Conservation (phyloP, 495 filamentous ascomycete genomes). For the Hyaloscypha variabilis region DNA sequence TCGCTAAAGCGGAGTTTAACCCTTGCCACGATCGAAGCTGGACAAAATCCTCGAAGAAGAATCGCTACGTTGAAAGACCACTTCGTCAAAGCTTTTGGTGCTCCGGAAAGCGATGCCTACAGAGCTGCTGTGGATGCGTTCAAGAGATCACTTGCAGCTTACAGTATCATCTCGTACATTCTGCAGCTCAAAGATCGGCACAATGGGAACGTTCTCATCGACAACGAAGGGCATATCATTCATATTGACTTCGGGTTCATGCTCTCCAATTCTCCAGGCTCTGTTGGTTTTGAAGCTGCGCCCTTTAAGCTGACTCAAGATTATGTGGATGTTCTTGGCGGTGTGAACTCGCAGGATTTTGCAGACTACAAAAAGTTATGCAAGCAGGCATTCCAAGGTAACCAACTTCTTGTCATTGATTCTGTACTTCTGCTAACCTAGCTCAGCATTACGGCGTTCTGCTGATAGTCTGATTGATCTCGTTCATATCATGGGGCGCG, state of each 20-base stretch:
- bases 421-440: conserved; percentile 11
- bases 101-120: conserved; percentile 62
- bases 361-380: conserved; percentile 69
- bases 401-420: conserved; percentile 28
- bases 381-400: conserved; percentile 75
- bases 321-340: conserved; percentile 75
- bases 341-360: conserved; percentile 61
- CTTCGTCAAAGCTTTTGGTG: conserved; percentile 73
- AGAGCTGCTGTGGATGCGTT: conserved; percentile 68
- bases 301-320: conserved; percentile 80
- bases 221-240: conserved; percentile 78
- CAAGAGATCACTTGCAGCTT: conserved; percentile 69
- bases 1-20: conserved; percentile 76
- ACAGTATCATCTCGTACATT: conserved; percentile 76
- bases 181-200: conserved; percentile 80
- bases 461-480: conserved; percentile 74
- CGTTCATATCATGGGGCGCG: conserved; percentile 74
- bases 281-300: conserved; percentile 76
- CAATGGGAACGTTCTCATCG: conserved; percentile 79
- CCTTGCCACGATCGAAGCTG: conserved; percentile 64
- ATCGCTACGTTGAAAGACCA: conserved; percentile 77
- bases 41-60: conserved; percentile 64
- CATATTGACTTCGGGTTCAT: conserved; percentile 86
- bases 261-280: conserved; percentile 76
- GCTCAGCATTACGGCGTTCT: conserved; percentile 62